Conservation (phyloP, 257 asterid genomes). For the Salvia rosmarinus region DNA sequence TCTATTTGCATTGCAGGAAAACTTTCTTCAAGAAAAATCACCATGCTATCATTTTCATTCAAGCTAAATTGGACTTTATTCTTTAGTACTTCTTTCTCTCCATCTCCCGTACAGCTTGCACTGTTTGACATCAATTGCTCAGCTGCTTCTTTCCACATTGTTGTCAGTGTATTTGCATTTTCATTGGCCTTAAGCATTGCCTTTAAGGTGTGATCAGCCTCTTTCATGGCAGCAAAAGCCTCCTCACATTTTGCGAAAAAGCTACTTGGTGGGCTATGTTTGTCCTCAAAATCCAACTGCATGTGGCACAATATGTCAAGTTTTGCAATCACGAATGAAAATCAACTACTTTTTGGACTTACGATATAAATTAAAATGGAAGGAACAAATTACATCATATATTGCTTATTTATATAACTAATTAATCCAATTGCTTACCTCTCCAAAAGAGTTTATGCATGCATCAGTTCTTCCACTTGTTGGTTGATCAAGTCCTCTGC, state of each 20-base stretch:
- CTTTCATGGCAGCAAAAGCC: constrained; percentile 60
- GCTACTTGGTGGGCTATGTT: constrained; percentile 33
- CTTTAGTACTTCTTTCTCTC: constrained; percentile 45
- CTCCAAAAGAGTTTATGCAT: constrained; percentile 31
- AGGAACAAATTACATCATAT: not conserved
- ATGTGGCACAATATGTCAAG: constrained; percentile 27
- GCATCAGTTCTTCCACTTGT: constrained; percentile 37
- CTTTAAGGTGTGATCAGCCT: constrained; percentile 62
- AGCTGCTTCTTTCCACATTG: constrained; percentile 60
- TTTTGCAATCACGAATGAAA: constrained; percentile 21
- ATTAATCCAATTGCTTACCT: constrained; percentile 40
- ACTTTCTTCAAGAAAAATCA: constrained; percentile 56
- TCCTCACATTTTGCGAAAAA: constrained; percentile 65
- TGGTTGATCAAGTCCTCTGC: constrained; percentile 35
- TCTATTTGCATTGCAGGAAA: constrained; percentile 56
- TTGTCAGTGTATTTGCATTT: constrained; percentile 51
- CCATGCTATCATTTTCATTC: constrained; percentile 42
- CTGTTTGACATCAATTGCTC: constrained; percentile 54
- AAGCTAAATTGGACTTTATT: constrained; percentile 44
- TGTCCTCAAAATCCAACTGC: constrained; percentile 47
- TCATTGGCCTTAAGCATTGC: constrained; percentile 59
- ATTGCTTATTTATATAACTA: not conserved
- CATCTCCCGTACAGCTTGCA: constrained; percentile 41
- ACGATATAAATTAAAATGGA: constrained; percentile 8
- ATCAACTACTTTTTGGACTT: not conserved